phyloP scores from a whole-genome alignment of 768 basidiomycete species.

The Melanogaster broomeanus region DNA sequence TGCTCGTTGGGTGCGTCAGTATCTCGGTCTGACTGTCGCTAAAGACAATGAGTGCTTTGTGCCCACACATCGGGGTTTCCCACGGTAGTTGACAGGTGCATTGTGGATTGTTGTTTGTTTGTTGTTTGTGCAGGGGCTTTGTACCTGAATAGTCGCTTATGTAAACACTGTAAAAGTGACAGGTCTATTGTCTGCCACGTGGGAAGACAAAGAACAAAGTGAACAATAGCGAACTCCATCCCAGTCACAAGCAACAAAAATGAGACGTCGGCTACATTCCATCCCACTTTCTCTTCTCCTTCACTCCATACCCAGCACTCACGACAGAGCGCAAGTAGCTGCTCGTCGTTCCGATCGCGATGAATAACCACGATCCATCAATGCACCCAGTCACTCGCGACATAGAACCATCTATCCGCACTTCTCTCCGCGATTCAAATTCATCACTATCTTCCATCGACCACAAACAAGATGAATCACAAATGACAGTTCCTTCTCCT shows the following conservation, averaged over 20 bases:
- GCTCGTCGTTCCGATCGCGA: constrained; percentile 32
- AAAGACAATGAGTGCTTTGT: not conserved
- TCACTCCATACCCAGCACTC: constrained; percentile 4
- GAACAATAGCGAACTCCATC: constrained; percentile 18
- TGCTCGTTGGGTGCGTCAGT: no score
- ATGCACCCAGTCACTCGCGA: not conserved
- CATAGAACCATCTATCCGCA: constrained; percentile 21
- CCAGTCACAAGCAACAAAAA: constrained; percentile 26
- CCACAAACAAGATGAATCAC: constrained; percentile 13
- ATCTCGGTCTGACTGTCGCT: not conserved
- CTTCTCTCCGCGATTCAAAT: constrained; percentile 7
- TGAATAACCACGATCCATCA: constrained; percentile 32
- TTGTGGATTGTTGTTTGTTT: constrained; percentile 15
- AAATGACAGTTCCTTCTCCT: constrained; percentile 8
- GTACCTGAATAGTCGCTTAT: no score
- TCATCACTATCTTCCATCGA: constrained; percentile 19
- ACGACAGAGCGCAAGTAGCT: constrained; percentile 9
- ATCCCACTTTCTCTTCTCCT: constrained; percentile 16
- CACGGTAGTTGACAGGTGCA: no score
- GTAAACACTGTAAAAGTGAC: constrained; percentile 8
- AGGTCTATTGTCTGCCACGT: constrained; percentile 29
- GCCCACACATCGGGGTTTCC: no score
- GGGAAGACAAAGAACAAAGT: constrained; percentile 11
- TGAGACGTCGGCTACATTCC: not conserved
- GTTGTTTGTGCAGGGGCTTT: constrained; percentile 22